Base-by-base conservation (phyloP, 192 early-diverging fungal genomes). In the Coemansia sp. region DNA sequence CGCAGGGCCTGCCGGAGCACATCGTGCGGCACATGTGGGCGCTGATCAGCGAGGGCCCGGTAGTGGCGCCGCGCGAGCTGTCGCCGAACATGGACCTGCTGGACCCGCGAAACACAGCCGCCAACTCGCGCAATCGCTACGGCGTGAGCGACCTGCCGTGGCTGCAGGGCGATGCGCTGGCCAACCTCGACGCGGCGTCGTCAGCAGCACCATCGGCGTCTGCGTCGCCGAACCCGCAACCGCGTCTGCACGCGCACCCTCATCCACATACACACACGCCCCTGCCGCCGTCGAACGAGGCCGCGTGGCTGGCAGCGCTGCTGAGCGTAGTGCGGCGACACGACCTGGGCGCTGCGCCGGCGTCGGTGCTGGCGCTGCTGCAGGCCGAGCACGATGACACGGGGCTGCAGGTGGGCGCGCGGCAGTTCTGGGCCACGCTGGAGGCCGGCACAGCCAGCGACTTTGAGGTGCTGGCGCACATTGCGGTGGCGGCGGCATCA, bases 391-490 rank as follows among this genome's bases (percentile, higher is more conserved):
- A 73, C 48, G 68, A 61, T 10, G 77, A 79, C 50, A 48, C 64
- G 16, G 68, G 56, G 17, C 49, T 63, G 58, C 60, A 66, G 11
- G 70, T 74, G 5, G 64, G 69, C 58, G 61, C 60, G 11, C 68
- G 72, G 14, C 72, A 71, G 66, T 75, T 80, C 69, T 75, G 77
- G 72, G 72, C 58, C 14, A 63, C 72, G 42, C 66, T 80, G 52
- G 64, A 67, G n/a, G 58, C 65, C 22, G 66, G 69, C 42, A 55
- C 20, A 0, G 51, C 60, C 18, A 60, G 68, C 61, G 77, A 80
- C 72, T 80, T 80, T 68, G 77, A 64, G 16, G 54, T 75, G 34
- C 66, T 80, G n/a, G 77, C 77, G 60, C 69, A 80, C 36, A 40
- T 70, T 54, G 61, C 65, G 8, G 55, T 80, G 8, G 68, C 77